Base-by-base conservation (phyloP, 2,329 filamentous ascomycete species). In the Alternaria longipes region DNA sequence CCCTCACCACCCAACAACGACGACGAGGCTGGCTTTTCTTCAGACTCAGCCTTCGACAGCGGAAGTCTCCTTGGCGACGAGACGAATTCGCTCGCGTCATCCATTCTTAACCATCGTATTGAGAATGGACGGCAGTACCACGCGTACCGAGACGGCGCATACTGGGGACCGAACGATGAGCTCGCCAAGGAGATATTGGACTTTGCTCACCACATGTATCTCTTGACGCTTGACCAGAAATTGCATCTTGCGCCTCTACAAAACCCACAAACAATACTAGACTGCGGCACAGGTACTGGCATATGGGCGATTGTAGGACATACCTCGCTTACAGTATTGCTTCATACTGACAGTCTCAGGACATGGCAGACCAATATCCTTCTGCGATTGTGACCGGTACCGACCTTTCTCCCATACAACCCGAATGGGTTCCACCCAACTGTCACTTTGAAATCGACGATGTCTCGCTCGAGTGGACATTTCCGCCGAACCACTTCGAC, bases 341-440 rank as follows among this genome's bases (percentile, higher is more conserved):
- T n/a, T 18, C 1, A 28, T 12, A 32, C 46, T 47, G 36, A 57
- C 22, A 18, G 24, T 8, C 16, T 16, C 44, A 68, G 66, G 70
- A 72, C 45, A 72, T 72, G 64, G 67, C 72, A 30, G 72, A 76
- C 44, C 71, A 74, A 41, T 73, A 72, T 53, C 69, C 73, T 38
- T 68, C 68, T 42, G 73, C 72, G 8, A 67, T 61, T 18, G 71
- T 76, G 51, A 79, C 79, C 4, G 84, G 83, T 40, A 81, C 78
- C 22, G 83, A 84, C 65, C 78, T 84, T 46, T 82, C 80, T 0
- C 82, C 83, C 38, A 84, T 84, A 49, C 83, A 85, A 63, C 83
- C 82, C 4, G 70, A 73, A 56, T 81, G 80, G 76, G 80, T 84
- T 0, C 82, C 82, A 0, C 78, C 80, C 2, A 84, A 84, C 65